Evolutionary conservation across 331 rosid genomes (phyloP).

Genomic region (Quercus phellos): DNA sequence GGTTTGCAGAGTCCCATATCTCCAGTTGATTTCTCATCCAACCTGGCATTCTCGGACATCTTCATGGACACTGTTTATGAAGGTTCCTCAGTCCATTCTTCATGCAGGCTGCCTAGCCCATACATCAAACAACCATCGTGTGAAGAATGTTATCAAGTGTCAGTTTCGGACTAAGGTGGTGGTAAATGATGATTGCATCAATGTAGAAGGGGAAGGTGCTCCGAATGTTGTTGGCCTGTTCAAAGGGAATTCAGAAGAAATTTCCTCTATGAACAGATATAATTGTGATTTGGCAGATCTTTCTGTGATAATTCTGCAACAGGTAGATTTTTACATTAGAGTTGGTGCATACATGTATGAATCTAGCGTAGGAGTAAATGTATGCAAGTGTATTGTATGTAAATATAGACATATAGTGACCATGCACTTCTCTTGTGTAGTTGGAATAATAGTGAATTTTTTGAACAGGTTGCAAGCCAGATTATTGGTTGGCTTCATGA

Average conservation of each 20-base stretch:
- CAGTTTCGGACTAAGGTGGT: constrained; percentile 77
- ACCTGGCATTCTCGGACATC: constrained; percentile 89
- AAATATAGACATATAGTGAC: neutral
- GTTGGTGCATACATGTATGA: neutral
- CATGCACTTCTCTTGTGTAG: constrained; percentile 16
- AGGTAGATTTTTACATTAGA: constrained; percentile 35
- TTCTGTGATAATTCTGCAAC: constrained; percentile 77
- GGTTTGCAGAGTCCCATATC: constrained; percentile 76
- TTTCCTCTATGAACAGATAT: constrained; percentile 63
- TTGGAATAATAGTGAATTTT: constrained; percentile 10
- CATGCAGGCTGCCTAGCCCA: constrained; percentile 40
- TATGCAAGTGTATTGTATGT: neutral
- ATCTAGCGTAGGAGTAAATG: neutral
- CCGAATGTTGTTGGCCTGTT: constrained; percentile 69
- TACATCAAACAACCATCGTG: constrained; percentile 29
- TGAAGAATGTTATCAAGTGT: constrained; percentile 41
- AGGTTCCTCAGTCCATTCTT: constrained; percentile 68
- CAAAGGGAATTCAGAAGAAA: constrained; percentile 60
- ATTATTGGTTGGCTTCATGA: constrained; percentile 76
- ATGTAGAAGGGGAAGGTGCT: constrained; percentile 79
- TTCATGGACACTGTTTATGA: constrained; percentile 76
- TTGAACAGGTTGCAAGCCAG: constrained; percentile 76
- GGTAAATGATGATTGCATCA: constrained; percentile 74
- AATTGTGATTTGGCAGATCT: constrained; percentile 79
- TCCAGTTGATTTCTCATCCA: constrained; percentile 68